Evolutionary conservation across 257 asterid genomes (phyloP).

Genomic region (Jasminum sambac): DNA sequence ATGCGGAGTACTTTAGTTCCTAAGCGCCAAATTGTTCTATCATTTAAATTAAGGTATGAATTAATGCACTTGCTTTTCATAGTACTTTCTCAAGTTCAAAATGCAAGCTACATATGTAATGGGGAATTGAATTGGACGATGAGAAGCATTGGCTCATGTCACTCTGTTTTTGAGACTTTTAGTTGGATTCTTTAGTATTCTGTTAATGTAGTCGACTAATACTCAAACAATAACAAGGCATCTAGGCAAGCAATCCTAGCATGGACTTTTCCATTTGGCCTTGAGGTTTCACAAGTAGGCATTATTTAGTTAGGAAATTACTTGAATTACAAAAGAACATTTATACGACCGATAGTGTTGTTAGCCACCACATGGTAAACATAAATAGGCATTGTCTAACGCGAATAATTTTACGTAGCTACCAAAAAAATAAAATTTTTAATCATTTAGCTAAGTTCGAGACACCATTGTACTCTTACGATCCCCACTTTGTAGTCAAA

Average conservation of each 20-base stretch:
- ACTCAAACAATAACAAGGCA: background rate
- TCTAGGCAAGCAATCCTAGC: background rate
- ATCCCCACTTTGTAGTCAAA: no score
- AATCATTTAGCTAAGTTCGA: no score
- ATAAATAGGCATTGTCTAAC: no score
- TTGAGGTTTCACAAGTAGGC: background rate
- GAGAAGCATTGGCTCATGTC: background rate
- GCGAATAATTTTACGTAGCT: no score
- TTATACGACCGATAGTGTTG: background rate
- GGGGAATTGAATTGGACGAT: background rate
- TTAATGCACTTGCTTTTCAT: background rate
- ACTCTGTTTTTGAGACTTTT: background rate
- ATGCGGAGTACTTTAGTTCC: background rate
- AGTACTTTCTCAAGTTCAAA: background rate
- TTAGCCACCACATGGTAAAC: conserved; percentile 4
- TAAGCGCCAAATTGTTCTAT: background rate
- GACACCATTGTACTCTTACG: no score
- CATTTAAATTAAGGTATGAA: background rate
- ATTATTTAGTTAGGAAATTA: background rate
- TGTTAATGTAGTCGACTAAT: background rate
- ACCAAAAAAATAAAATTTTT: no score
- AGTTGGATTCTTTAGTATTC: background rate
- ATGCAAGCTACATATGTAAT: background rate
- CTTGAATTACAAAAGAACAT: background rate
- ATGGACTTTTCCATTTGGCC: background rate